These are phyloP conservation scores for Apiospora sp. DNA, from an alignment of 2,329 filamentous ascomycete genomes.

Conservation along the genomic window DNA sequence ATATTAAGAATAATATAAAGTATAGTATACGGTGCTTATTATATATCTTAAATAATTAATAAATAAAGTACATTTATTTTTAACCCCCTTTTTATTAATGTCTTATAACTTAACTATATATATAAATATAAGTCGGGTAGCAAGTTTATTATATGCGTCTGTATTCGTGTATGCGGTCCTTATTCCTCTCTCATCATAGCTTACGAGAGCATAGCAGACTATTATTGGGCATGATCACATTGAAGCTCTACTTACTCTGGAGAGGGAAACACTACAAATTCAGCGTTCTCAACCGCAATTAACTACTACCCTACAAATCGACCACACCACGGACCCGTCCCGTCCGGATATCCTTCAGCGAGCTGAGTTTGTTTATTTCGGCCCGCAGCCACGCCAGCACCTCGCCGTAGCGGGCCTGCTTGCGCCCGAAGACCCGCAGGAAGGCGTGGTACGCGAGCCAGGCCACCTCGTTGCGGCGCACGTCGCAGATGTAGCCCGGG, in stretches of 20 bases:
- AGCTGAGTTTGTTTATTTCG: conserved; percentile 51
- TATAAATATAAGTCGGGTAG: too few relatives aligned
- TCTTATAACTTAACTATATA: too few relatives aligned
- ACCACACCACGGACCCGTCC: conserved; percentile 35
- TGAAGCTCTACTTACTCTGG: too few relatives aligned
- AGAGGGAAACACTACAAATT: neutral
- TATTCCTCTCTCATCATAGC: too few relatives aligned
- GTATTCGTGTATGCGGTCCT: too few relatives aligned
- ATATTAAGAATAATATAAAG: neutral
- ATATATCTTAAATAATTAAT: too few relatives aligned
- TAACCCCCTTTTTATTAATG: too few relatives aligned
- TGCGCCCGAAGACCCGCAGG: conserved; percentile 68
- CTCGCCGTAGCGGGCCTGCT: conserved; percentile 72
- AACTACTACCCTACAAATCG: neutral
- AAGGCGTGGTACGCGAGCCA: conserved; percentile 78
- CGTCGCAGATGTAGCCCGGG: conserved; percentile 63
- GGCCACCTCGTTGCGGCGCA: conserved; percentile 66
- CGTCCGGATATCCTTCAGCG: conserved; percentile 42
- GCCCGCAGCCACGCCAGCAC: conserved; percentile 74
- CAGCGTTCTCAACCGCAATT: neutral
- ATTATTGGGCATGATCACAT: too few relatives aligned
- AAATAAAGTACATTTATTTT: too few relatives aligned
- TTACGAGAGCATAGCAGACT: too few relatives aligned
- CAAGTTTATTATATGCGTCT: too few relatives aligned
- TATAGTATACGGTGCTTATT: too few relatives aligned